Base-by-base conservation (phyloP, 306 rosid genomes). In the Ochetophila trinervis region DNA sequence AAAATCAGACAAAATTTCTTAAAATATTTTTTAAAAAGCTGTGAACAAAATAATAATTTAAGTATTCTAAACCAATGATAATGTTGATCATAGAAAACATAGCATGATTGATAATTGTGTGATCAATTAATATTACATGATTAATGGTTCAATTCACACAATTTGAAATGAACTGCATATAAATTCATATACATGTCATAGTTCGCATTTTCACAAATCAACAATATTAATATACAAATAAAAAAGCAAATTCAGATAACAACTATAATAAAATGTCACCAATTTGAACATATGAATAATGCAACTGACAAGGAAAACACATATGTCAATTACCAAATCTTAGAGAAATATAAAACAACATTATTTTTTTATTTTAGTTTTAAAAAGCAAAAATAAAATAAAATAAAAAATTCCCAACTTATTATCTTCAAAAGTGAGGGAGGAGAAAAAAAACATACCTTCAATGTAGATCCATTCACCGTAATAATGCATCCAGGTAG, bases 361-460 rank as follows among this genome's bases (percentile, higher is more conserved):
- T 0, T 5, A 18, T 9, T 19, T 60, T 19, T 34, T 21, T 7
- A 27, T 27, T 27, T 27, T 27, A n/a, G n/a, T 27, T 27, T 27
- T 1, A 27, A 27, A 27, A 27, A 27, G 4, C 4, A 27, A 27
- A 1, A 27, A 27, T 27, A 27, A 27, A 1, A 27, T 1, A 1
- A 27, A 27, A 27, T 27, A 27, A 27, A 27, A 1, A 27, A 27
- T 61, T 37, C 62, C 15, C 19, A 56, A 23, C 36, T 45, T 21
- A 49, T 37, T 52, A 22, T 67, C 58, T 53, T 32, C 3, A n/a
- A 57, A 57, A 57, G 48, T 13, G 68, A 58, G 53, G 60, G 40
- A 60, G 35, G 51, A 35, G 68, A 35, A 51, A 60, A 60, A 51
- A 59, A 74, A 60, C 69, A 74, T 67, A 67, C 35, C 74, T 53